Conservation (phyloP, 1,139 yeast genomes). For the Spencermartinsiella ligniputridi region DNA sequence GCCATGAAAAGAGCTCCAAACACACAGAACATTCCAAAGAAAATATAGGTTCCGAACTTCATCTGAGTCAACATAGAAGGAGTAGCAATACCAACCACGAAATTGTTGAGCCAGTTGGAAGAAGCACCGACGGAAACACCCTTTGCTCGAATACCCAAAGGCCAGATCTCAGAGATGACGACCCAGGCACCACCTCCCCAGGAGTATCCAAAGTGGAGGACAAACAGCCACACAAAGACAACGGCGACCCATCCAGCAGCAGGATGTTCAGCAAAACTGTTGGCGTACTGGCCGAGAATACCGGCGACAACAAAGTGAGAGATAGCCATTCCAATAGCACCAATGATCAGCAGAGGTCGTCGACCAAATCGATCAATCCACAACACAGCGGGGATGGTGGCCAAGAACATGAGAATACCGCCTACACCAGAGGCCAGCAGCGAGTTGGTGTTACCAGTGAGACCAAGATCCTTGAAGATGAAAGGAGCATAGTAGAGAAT, state of each 20-base stretch:
- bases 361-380: constrained; percentile 62
- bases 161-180: constrained; percentile 63
- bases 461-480: constrained; percentile 43
- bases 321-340: constrained; percentile 43
- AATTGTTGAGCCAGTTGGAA: constrained; percentile 71
- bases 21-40: constrained; percentile 26
- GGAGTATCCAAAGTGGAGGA: constrained; percentile 65
- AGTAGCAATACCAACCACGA: constrained; percentile 67
- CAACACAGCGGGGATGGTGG: constrained; percentile 45
- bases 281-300: constrained; percentile 17
- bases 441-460: constrained; percentile 45
- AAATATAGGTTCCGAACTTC: constrained; percentile 42
- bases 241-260: constrained; percentile 51
- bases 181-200: constrained; percentile 85
- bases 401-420: constrained; percentile 48
- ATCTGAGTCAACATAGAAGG: constrained; percentile 35
- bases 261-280: constrained; percentile 9
- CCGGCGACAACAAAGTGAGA: constrained; percentile 14
- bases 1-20: constrained; percentile 56
- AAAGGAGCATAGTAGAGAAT: constrained; percentile 44
- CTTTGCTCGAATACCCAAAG: constrained; percentile 64
- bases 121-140: constrained; percentile 69
- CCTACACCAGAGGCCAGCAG: constrained; percentile 57
- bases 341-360: constrained; percentile 49
- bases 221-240: constrained; percentile 65